Base-by-base conservation (phyloP, 1,284 basidiomycete species). In the Inonotus hispidus region DNA sequence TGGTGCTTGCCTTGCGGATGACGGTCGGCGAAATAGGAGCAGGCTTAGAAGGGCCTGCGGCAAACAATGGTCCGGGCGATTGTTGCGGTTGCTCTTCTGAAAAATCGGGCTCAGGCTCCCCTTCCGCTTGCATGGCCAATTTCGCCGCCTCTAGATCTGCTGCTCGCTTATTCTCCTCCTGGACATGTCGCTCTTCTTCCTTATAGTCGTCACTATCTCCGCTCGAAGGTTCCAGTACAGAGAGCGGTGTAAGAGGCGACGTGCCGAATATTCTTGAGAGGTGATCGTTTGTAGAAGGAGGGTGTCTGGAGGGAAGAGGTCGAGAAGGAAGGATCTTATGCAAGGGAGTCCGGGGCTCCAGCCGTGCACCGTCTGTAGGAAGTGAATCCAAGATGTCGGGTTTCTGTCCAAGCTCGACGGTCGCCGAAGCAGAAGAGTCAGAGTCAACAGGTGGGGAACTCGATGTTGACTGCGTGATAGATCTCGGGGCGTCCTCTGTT, bases 171-270 rank as follows among this genome's bases (percentile, higher is more conserved):
- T 19, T 25, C 3, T 37, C 46, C 47, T 38, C 57, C 27, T 32
- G 25, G 6, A 58, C 32, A 3, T 11, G 13, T 3, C 45, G 45
- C 47, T 58, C 46, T 38, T 60, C 59, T 21, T 54, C 59, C 38
- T 56, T 32, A 27, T 60, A 60, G 14, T 55, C 59, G 37, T 56
- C 46, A 16, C 37, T 23, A 11, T 55, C 53, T 1, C 35, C 32
- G 16, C 39, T 39, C 2, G 41, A 14, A 52, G 35, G 41, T 10
- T 6, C 2, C 8, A 43, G 14, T 4, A 16, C 55, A 21, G 59
- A 39, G 19, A 60, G 43, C 2, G 59, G 59, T 19, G 59, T 55
- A n/a, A 60, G 53, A 3, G 59, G 59, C 3, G 59, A 55, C 29
- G 55, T 29, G 50, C 50, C 35, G 3, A 52, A 19, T 7, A 52